Conservation (phyloP, 352 stramenopile species). For the Phytophthora cryptogea region DNA sequence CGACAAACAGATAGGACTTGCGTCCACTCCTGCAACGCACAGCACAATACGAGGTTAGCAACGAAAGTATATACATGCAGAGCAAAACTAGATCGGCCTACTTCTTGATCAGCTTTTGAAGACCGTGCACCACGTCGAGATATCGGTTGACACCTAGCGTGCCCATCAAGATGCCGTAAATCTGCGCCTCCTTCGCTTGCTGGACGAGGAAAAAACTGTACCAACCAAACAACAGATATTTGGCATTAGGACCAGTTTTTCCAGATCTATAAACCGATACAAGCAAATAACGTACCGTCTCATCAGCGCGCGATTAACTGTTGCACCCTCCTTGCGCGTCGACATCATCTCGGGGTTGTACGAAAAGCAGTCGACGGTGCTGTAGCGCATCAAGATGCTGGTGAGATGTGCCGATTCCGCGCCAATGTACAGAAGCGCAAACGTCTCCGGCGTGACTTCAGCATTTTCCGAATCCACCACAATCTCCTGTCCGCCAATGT, state of each 20-base stretch:
- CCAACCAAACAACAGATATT: neutral
- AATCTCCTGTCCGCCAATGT: constrained; percentile 71
- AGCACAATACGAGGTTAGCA: constrained; percentile 2
- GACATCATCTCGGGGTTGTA: constrained; percentile 60
- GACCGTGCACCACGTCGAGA: constrained; percentile 88
- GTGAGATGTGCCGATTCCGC: constrained; percentile 78
- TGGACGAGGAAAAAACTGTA: constrained; percentile 87
- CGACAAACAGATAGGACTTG: constrained; percentile 96
- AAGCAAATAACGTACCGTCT: constrained; percentile 36
- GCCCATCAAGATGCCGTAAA: constrained; percentile 97
- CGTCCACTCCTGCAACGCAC: constrained; percentile 75
- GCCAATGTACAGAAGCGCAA: constrained; percentile 75
- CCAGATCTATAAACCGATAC: neutral
- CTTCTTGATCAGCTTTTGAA: constrained; percentile 90
- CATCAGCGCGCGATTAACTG: constrained; percentile 79
- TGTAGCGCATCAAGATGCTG: constrained; percentile 84
- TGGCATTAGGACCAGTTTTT: too few species aligned
- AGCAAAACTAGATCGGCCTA: constrained; percentile 28
- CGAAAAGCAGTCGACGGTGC: constrained; percentile 67
- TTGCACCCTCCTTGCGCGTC: constrained; percentile 57
- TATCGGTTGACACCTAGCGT: constrained; percentile 94
- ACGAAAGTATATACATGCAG: neutral
- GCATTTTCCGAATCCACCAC: constrained; percentile 31
- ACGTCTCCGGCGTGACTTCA: constrained; percentile 45
- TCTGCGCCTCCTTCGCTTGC: constrained; percentile 93